Evolutionary conservation across 257 asterid species (phyloP), one percentile per base, ranked within the genome.

Genomic region (Solanum chilense): DNA sequence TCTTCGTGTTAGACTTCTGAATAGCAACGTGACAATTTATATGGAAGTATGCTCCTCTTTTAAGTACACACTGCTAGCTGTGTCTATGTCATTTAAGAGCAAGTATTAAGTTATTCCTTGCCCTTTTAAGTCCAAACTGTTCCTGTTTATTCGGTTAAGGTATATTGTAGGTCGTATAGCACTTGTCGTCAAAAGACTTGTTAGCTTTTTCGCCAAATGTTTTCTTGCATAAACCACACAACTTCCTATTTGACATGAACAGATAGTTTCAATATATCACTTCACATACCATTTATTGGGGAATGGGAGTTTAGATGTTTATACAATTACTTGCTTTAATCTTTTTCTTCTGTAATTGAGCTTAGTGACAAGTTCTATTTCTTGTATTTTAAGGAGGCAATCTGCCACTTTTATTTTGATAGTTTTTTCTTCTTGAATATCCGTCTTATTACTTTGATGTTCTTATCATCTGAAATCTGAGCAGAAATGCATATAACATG

Each of bases 401-500:
- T 44, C 5, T 27, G n/a, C 64, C 84, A 45, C 64, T 66, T 25
- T n/a, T 45, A 27, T 78, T 47, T 39, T 27, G 60, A 29, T 47
- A 80, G 5, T 44, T 9, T 44, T 1, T 10, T 47, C 62, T 52
- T 52, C 62, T 80, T 47, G 85, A 39, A 80, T 80, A 80, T 44
- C 12, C 25, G 35, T 35, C 85, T 80, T 47, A 12, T 47, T 80
- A 80, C 68, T 29, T 80, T 47, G 66, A 44, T n/a, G 76, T 42
- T 60, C 83, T 85, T 66, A 68, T 13, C 70, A 39, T 60, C 14
- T 86, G 83, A 35, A 35, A 49, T 49, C 16, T 73, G 39, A 37
- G 74, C 91, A 89, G 91, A 85, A 89, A 87, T 87, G 91, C 91
- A 66, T 89, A 89, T 66, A 89, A 89, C 73, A 89, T 89, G 91